Percentiles rank a stretch among this genome's conserved stretches.
phyloP scores from a whole-genome alignment of 768 basidiomycete genomes.

The Coprinellus micaceus region DNA sequence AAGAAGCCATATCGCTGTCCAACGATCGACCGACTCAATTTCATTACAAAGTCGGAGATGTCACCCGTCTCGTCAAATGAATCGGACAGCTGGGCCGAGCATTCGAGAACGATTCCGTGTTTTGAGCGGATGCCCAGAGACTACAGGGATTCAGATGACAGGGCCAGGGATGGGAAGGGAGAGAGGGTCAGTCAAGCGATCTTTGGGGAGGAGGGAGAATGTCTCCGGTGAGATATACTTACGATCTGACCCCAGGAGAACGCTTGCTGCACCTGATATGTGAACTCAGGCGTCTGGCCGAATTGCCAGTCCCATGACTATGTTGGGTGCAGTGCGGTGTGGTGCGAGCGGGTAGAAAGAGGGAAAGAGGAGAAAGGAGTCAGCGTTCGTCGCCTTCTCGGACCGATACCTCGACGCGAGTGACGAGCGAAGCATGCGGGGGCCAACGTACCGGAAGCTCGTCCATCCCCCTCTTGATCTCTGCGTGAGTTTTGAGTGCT shows the following conservation, averaged over 20 bases:
- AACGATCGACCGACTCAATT: slow-evolving; percentile 14
- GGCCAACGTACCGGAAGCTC: slow-evolving; percentile 63
- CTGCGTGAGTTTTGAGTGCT: slow-evolving; percentile 43
- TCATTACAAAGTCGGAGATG: slow-evolving; percentile 10
- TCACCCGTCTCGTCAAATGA: slow-evolving; percentile 18
- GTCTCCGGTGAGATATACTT: background rate
- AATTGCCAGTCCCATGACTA: slow-evolving; percentile 85
- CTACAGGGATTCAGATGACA: slow-evolving; percentile 23
- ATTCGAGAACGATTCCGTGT: slow-evolving; percentile 61
- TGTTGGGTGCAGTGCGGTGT: background rate
- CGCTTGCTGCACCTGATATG: slow-evolving; percentile 44
- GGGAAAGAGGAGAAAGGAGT: background rate
- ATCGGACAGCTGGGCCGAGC: slow-evolving; percentile 26
- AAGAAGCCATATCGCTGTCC: slow-evolving; percentile 32
- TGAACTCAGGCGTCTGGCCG: slow-evolving; percentile 93
- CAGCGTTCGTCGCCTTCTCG: background rate
- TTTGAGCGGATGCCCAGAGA: slow-evolving; percentile 51
- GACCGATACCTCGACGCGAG: background rate
- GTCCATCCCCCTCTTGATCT: slow-evolving; percentile 64
- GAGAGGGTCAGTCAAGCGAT: background rate
- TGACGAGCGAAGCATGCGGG: background rate
- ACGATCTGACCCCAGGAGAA: slow-evolving; percentile 46
- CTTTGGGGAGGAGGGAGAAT: too few relatives aligned
- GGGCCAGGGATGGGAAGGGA: background rate
- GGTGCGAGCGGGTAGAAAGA: background rate